phyloP scores from a whole-genome alignment of 768 basidiomycete species.

The Pleurotus eryngii region DNA sequence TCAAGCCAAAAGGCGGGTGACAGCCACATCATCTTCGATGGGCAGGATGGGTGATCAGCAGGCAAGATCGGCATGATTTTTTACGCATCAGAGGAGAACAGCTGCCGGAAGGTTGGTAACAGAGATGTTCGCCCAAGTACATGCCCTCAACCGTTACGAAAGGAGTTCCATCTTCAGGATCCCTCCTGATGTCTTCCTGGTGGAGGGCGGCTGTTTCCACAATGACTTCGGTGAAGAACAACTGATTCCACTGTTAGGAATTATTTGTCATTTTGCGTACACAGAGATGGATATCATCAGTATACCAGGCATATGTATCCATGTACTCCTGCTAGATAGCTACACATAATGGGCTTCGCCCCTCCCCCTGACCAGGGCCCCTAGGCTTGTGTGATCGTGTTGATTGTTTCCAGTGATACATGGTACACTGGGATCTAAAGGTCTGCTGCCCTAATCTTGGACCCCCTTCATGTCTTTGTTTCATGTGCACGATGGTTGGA shows the following conservation, averaged over 20 bases:
- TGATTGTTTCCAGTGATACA: no score
- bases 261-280: conserved; percentile 12
- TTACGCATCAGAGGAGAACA: conserved; percentile 4
- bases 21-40: conserved; percentile 9
- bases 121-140: conserved; percentile 5
- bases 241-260: conserved; percentile 4
- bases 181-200: conserved; percentile 8
- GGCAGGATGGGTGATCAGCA: not conserved
- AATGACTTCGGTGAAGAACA: not conserved
- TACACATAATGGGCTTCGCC: not conserved
- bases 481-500: no score
- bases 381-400: no score
- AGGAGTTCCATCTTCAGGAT: conserved; percentile 1
- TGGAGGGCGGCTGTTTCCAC: conserved; percentile 16
- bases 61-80: conserved; percentile 10
- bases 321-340: not conserved
- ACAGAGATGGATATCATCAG: not conserved
- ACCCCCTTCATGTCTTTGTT: not conserved
- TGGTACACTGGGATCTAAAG: no score
- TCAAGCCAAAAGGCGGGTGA: not conserved
- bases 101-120: not conserved
- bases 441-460: no score
- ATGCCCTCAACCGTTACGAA: not conserved
- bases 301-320: conserved; percentile 5
- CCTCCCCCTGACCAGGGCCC: no score